Base-by-base conservation (phyloP, 2,329 filamentous ascomycete species). In the Alternaria panax region DNA sequence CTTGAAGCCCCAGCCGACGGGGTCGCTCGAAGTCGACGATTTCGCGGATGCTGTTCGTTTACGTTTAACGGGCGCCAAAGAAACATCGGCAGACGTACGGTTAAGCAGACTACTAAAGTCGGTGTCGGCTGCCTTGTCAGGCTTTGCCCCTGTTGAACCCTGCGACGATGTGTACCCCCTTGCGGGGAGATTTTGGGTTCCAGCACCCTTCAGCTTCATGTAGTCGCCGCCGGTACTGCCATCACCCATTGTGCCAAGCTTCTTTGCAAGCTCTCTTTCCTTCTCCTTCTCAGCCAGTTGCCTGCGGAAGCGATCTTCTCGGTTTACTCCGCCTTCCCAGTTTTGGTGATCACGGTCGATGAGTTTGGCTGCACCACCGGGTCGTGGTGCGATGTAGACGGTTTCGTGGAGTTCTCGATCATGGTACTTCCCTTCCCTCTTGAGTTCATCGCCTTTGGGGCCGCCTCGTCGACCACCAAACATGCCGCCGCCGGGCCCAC, bases 211-310 rank as follows among this genome's bases (percentile, higher is more conserved):
- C 8, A 74, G 50, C 53, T 80, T 83, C 84, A 93, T 88, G 76
- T 93, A 93, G 61, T 92, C 89, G 46, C 83, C 86, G 2, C 90
- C 91, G 0, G 89, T 85, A 6, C 88, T 88, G 41, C 65, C 68
- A 48, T 81, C 84, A 9, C 90, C 90, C 59, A 88, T 80, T 51
- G 85, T 80, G 9, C 86, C 87, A 2, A 95, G 82, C 66, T 87
- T 87, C 73, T 86, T 87, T 64, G 88, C 90, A 48, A 95, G 84
- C 24, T 92, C 88, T 20, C 87, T 83, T 75, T 94, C 92, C 71
- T 86, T 89, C 75, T 93, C 90, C 67, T 87, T 85, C 14, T 85
- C 86, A 6, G 87, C 85, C 6, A 93, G 80, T 4, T 85, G 85
- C 57, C 88, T 84, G 63, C 87, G 88, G 65, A 91, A 78, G 18